Conservation (phyloP, 2,329 filamentous ascomycete genomes). For the Diaporthe sp. region DNA sequence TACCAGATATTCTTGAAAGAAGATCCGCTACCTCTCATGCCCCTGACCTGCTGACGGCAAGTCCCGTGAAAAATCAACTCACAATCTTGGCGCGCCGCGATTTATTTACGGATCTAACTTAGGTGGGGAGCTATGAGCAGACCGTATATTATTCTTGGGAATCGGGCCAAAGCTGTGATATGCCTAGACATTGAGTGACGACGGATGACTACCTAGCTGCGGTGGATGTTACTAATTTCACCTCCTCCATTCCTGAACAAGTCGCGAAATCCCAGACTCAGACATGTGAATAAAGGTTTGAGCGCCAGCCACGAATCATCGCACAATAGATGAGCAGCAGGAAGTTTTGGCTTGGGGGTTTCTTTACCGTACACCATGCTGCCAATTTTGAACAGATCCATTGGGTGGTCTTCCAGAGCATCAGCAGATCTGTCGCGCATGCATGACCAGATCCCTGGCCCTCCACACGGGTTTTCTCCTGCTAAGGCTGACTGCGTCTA, state of each 20-base stretch:
- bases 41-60: neutral
- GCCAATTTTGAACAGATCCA: neutral
- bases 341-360: neutral
- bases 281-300: neutral
- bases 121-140: neutral
- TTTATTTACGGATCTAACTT: neutral
- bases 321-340: too few relatives aligned
- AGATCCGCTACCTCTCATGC: neutral
- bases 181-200: neutral
- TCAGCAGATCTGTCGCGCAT: neutral
- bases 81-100: too few relatives aligned
- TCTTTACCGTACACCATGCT: neutral
- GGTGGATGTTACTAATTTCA: neutral
- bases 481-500: neutral
- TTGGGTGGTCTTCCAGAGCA: neutral
- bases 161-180: neutral
- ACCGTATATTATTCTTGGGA: neutral
- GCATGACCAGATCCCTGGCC: neutral
- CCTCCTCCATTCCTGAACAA: neutral
- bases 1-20: constrained; percentile 12
- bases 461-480: neutral
- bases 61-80: neutral
- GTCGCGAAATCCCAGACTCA: neutral
- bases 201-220: neutral
- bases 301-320: too few relatives aligned